These are phyloP conservation scores for Cymbopogon flexuosus DNA, from an alignment of 202 grass and related monocot species.

Conservation along the genomic window DNA sequence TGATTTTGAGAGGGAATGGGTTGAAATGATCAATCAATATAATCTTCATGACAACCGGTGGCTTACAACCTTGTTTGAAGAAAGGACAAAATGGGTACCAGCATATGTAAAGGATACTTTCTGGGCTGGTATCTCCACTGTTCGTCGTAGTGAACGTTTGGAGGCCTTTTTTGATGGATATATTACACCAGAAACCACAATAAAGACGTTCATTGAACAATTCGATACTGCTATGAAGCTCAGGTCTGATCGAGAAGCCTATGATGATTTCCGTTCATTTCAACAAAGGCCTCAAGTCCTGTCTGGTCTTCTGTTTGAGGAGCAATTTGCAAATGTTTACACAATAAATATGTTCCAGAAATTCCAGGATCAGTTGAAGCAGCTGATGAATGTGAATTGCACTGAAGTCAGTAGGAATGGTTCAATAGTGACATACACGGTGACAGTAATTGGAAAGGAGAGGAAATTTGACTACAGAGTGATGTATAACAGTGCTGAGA, in stretches of 20 bases:
- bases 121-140: constrained; percentile 81
- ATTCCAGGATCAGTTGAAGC: constrained; percentile 83
- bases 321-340: constrained; percentile 76
- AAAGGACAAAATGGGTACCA: constrained; percentile 76
- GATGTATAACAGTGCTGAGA: constrained; percentile 66
- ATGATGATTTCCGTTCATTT: constrained; percentile 94
- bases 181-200: constrained; percentile 69
- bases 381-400: constrained; percentile 73
- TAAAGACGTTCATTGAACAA: constrained; percentile 83
- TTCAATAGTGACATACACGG: constrained; percentile 65
- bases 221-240: constrained; percentile 84
- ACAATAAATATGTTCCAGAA: constrained; percentile 89
- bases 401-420: constrained; percentile 61
- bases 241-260: constrained; percentile 76
- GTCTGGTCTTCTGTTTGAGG: constrained; percentile 71
- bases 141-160: constrained; percentile 62
- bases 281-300: constrained; percentile 70
- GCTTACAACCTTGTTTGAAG: constrained; percentile 67
- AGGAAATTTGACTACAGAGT: constrained; percentile 84
- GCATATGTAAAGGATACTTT: constrained; percentile 89
- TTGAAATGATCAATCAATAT: constrained; percentile 75
- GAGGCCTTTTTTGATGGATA: constrained; percentile 83
- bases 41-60: constrained; percentile 67
- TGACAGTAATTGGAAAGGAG: constrained; percentile 73
- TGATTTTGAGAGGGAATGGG: constrained; percentile 81